phyloP scores from a whole-genome alignment of 2,329 filamentous ascomycete genomes.

The Zasmidium citrigriseum region DNA sequence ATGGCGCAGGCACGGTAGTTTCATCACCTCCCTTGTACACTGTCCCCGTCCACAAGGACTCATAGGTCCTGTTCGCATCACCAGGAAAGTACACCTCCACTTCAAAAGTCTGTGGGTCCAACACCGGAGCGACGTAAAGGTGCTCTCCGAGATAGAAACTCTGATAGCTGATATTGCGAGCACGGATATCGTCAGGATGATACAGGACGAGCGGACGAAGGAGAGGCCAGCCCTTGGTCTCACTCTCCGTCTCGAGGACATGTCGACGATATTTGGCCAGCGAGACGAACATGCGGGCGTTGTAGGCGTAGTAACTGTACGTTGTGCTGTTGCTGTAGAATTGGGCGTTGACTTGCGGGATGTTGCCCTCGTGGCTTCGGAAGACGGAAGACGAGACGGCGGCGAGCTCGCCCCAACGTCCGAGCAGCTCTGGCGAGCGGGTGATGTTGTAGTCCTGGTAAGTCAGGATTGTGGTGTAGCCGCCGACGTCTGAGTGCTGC shows the following conservation, averaged over 20 bases:
- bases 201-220: slow-evolving; percentile 30
- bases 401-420: slow-evolving; percentile 40
- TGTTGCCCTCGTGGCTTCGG: slow-evolving; percentile 42
- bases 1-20: slow-evolving; percentile 28
- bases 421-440: slow-evolving; percentile 38
- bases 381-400: slow-evolving; percentile 38
- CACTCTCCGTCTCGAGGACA: slow-evolving; percentile 31
- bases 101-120: slow-evolving; percentile 26
- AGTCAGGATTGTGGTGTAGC: slow-evolving; percentile 38
- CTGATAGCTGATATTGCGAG: slow-evolving; percentile 29
- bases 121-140: slow-evolving; percentile 32
- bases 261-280: slow-evolving; percentile 36
- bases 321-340: slow-evolving; percentile 39
- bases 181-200: slow-evolving; percentile 24
- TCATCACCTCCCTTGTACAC: slow-evolving; percentile 28
- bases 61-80: slow-evolving; percentile 21
- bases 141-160: slow-evolving; percentile 32
- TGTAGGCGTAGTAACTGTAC: slow-evolving; percentile 39
- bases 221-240: slow-evolving; percentile 32
- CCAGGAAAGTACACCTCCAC: slow-evolving; percentile 30
- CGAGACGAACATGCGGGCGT: slow-evolving; percentile 38
- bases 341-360: slow-evolving; percentile 39
- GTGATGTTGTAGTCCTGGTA: slow-evolving; percentile 35
- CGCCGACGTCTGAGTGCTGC: slow-evolving; percentile 39
- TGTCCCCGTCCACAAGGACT: slow-evolving; percentile 29